Conservation (phyloP, 306 rosid genomes). For the Cucurbita maxima region DNA sequence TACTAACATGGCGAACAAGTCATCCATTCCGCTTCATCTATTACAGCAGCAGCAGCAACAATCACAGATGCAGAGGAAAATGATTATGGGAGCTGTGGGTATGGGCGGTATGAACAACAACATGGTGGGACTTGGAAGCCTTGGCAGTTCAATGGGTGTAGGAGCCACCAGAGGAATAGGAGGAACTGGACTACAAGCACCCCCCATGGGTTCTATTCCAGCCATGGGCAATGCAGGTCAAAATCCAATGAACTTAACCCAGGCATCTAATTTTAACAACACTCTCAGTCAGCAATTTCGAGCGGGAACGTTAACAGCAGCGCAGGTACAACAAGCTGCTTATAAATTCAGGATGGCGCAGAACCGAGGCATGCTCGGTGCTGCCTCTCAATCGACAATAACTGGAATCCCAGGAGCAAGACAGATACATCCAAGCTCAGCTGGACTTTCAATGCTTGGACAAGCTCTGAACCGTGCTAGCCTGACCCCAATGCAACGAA, state of each 20-base stretch:
- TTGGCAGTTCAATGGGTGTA: slow-evolving; percentile 54
- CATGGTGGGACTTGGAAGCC: slow-evolving; percentile 63
- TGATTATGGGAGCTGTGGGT: slow-evolving; percentile 73
- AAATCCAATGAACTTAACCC: slow-evolving; percentile 50
- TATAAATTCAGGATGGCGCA: slow-evolving; percentile 28
- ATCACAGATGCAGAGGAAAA: slow-evolving; percentile 67
- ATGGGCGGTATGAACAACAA: slow-evolving; percentile 45
- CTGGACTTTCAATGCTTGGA: slow-evolving; percentile 54
- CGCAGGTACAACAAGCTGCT: slow-evolving; percentile 13
- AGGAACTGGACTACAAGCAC: slow-evolving; percentile 68
- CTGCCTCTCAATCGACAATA: slow-evolving; percentile 46
- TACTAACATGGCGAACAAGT: slow-evolving; percentile 48
- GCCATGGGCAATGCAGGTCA: slow-evolving; percentile 71
- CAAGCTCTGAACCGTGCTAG: slow-evolving; percentile 42
- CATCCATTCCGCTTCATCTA: slow-evolving; percentile 39
- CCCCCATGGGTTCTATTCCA: slow-evolving; percentile 67
- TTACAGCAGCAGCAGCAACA: slow-evolving; percentile 37
- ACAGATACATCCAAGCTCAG: slow-evolving; percentile 50
- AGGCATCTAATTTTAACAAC: slow-evolving; percentile 37
- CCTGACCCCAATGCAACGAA: slow-evolving; percentile 54
- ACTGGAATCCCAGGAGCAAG: slow-evolving; percentile 58
- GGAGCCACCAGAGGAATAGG: slow-evolving; percentile 70
- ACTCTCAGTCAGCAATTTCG: slow-evolving; percentile 48
- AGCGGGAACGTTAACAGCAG: slow-evolving; percentile 21
- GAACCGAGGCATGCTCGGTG: slow-evolving; percentile 34